A percentile compares a stretch with the other conserved stretches of the same genome.
Evolutionary conservation across 2,329 filamentous ascomycete genomes (phyloP).

Genomic region (Cylindrodendrum hubeiense): DNA sequence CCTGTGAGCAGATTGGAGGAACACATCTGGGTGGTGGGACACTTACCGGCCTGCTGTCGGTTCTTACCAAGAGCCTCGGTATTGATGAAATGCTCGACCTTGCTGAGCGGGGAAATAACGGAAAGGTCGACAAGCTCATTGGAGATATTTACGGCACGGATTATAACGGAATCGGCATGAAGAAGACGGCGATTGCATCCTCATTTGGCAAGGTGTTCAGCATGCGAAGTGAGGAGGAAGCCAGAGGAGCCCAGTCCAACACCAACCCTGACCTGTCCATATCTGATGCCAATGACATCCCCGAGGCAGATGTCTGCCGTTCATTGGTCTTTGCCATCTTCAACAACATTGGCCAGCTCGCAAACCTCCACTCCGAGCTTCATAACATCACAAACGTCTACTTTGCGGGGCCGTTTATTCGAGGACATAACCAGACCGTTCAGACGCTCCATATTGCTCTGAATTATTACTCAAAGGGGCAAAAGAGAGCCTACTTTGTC

Average conservation of each 20-base stretch:
- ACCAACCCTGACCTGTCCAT: constrained; percentile 77
- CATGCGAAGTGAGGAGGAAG: constrained; percentile 59
- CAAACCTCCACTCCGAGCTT: constrained; percentile 96
- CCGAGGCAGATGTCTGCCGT: constrained; percentile 87
- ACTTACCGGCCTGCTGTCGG: constrained; percentile 91
- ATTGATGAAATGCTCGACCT: constrained; percentile 98
- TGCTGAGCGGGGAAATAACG: constrained; percentile 91
- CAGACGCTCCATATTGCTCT: constrained; percentile 97
- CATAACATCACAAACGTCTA: constrained; percentile 94
- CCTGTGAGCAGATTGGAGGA: constrained; percentile 91
- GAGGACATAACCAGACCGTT: constrained; percentile 96
- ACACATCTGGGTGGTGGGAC: constrained; percentile 97
- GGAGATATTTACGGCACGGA: constrained; percentile 98
- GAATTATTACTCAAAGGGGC: constrained; percentile 95
- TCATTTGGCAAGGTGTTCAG: constrained; percentile 98
- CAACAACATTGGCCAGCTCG: constrained; percentile 98
- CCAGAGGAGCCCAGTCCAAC: constrained; percentile 75
- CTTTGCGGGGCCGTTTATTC: constrained; percentile 96
- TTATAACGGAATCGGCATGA: constrained; percentile 95
- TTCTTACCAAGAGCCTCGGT: constrained; percentile 88
- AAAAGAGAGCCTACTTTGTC: constrained; percentile 95
- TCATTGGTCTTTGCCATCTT: constrained; percentile 94
- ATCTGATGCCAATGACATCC: constrained; percentile 73
- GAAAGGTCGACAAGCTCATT: constrained; percentile 95
- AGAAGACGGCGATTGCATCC: constrained; percentile 94